Base-by-base conservation (phyloP, 805 yeast species). In the Candida jianshihensis region DNA sequence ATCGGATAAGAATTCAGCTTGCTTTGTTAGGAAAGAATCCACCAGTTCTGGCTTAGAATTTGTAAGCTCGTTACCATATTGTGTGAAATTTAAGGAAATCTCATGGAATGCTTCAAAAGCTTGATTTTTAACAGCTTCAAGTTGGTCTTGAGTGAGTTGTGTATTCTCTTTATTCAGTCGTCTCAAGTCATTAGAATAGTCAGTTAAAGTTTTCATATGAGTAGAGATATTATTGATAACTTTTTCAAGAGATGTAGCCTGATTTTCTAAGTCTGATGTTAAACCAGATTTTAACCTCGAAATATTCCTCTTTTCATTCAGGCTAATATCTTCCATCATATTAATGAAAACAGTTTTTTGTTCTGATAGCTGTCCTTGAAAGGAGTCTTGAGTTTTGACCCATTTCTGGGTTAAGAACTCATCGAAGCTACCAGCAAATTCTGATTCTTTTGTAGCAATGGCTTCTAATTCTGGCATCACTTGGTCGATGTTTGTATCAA, bases 291-390 rank as follows among this genome's bases (percentile, higher is more conserved):
- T 6, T 37, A 40, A 32, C 41, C 6, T 30, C 51, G 9, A 47
- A 51, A 6, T 45, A 37, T 15, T 37, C 34, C 5, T 42, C 37
- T 17, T 41, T 43, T 14, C 31, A 31, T 22, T 57, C 56, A 31
- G 12, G 21, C 26, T 22, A 30, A 19, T 5, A 5, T 7, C n/a
- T 7, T 4, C 14, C 3, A 18, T 25, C 12, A n/a, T 6, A 29
- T 12, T 10, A 8, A 22, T 19, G 18, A 41, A 18, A 12, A 14
- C 5, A 4, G 24, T 22, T 2, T 37, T 15, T 30, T 43, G 37
- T 1, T 32, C 15, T 2, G 15, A 7, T 2, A 47, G 20, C 7
- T 38, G 30, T n/a, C 38, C 36, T 15, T 34, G 29, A 21, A 49
- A 47, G 17, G 36, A 30, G 3, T 15, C 21, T 29, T 50, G 55